phyloP scores from a whole-genome alignment of 805 yeast genomes.

The Candida tibetensis region DNA sequence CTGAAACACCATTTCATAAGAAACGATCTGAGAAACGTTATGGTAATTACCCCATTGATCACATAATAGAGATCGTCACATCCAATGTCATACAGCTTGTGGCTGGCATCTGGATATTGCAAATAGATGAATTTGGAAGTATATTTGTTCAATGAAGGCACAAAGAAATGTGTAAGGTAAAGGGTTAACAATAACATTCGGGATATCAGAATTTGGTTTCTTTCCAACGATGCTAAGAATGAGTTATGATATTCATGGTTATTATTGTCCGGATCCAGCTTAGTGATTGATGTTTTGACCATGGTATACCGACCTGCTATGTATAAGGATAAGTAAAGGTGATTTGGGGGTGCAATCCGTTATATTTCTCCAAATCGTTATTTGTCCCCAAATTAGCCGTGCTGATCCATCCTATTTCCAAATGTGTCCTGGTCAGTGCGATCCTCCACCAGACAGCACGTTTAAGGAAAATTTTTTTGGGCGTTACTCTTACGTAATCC shows the following conservation, averaged over 20 bases:
- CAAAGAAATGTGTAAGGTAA: slow-evolving; percentile 23
- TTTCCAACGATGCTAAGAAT: slow-evolving; percentile 28
- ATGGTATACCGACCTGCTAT: too few relatives aligned
- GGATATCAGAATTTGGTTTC: slow-evolving; percentile 36
- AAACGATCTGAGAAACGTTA: slow-evolving; percentile 59
- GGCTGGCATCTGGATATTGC: slow-evolving; percentile 19
- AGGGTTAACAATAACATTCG: slow-evolving; percentile 26
- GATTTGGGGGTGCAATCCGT: too few relatives aligned
- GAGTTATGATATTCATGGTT: slow-evolving; percentile 17
- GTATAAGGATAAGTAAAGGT: too few relatives aligned
- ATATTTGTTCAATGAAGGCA: slow-evolving; percentile 20
- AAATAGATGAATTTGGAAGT: slow-evolving; percentile 37
- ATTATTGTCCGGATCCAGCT: too few relatives aligned
- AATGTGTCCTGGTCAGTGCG: not conserved
- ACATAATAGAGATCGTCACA: slow-evolving; percentile 54
- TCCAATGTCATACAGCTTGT: slow-evolving; percentile 50
- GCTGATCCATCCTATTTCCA: not conserved
- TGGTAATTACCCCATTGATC: slow-evolving; percentile 50
- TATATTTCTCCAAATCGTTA: too few relatives aligned
- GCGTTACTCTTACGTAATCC: not conserved
- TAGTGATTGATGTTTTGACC: too few relatives aligned
- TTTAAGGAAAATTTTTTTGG: not conserved
- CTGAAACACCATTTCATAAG: slow-evolving; percentile 55
- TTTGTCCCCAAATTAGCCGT: too few relatives aligned
- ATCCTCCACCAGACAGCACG: too few relatives aligned